These are phyloP conservation scores for Flaveria ramosissima DNA, from an alignment of 129 eudicot genomes.

Conservation along the genomic window DNA sequence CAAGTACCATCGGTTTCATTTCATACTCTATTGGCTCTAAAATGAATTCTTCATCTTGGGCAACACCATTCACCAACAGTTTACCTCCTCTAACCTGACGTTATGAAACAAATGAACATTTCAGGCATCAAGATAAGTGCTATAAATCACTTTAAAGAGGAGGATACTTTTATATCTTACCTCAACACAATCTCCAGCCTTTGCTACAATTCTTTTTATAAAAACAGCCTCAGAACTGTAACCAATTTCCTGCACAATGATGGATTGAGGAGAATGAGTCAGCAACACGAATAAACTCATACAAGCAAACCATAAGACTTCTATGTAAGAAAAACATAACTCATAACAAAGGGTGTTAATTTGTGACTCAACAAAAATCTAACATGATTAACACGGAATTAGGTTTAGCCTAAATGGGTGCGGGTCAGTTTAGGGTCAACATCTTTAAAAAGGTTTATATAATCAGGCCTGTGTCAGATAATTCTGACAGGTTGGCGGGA, in stretches of 20 bases:
- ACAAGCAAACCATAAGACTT: neutral
- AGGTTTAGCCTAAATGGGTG: neutral
- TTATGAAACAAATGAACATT: neutral
- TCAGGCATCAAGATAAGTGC: neutral
- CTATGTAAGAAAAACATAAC: neutral
- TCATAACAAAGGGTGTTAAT: too few relatives aligned
- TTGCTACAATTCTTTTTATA: conserved; percentile 85
- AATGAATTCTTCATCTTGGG: conserved; percentile 82
- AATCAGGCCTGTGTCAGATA: neutral
- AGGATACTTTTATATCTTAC: conserved; percentile 39
- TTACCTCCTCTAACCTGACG: conserved; percentile 71
- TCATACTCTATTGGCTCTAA: conserved; percentile 84
- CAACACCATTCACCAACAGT: conserved; percentile 65
- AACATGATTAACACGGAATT: too few relatives aligned
- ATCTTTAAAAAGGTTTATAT: neutral
- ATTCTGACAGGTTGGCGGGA: neutral
- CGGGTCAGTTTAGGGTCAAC: neutral
- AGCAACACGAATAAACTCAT: neutral
- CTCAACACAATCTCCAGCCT: conserved; percentile 84
- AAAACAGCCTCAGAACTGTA: conserved; percentile 61
- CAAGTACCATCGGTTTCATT: conserved; percentile 70
- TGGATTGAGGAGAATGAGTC: too few relatives aligned
- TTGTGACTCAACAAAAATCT: too few relatives aligned
- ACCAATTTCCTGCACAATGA: conserved; percentile 57
- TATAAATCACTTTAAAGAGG: neutral